Evolutionary conservation across 148 eudicot species (phyloP).

Genomic region (Selenicereus undatus): DNA sequence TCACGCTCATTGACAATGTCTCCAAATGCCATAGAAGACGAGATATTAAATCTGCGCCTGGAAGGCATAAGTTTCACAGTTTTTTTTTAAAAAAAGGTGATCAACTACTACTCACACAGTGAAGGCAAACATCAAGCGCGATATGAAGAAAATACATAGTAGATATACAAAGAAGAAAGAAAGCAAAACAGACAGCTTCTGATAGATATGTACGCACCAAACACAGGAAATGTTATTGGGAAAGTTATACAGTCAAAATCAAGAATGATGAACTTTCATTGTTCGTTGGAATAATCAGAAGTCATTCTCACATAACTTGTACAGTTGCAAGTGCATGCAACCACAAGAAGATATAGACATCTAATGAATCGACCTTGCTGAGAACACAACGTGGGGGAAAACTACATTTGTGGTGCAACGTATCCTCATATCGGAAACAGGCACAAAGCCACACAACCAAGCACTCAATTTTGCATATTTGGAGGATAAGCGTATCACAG

Average conservation of each 20-base stretch:
- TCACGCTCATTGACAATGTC: too few relatives aligned
- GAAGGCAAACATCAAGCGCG: too few relatives aligned
- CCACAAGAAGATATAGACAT: neutral
- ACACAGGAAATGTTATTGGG: neutral
- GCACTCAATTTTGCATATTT: neutral
- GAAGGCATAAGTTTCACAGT: too few relatives aligned
- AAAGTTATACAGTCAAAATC: neutral
- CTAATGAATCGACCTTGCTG: neutral
- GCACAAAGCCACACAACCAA: neutral
- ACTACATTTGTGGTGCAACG: neutral
- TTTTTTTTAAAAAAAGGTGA: too few relatives aligned
- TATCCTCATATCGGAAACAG: neutral
- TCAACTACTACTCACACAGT: too few relatives aligned
- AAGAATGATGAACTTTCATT: neutral
- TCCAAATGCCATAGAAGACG: too few relatives aligned
- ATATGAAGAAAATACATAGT: too few relatives aligned
- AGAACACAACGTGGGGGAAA: neutral
- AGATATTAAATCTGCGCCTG: too few relatives aligned
- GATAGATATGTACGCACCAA: neutral
- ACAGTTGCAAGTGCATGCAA: neutral
- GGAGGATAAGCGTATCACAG: neutral
- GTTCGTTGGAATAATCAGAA: neutral
- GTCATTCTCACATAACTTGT: neutral
- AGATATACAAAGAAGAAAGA: too few relatives aligned
- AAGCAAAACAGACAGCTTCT: neutral